A percentile compares a stretch with the other conserved stretches of the same genome.
phyloP scores from a whole-genome alignment of 805 yeast genomes.

The Scheffersomyces ergatensis region DNA sequence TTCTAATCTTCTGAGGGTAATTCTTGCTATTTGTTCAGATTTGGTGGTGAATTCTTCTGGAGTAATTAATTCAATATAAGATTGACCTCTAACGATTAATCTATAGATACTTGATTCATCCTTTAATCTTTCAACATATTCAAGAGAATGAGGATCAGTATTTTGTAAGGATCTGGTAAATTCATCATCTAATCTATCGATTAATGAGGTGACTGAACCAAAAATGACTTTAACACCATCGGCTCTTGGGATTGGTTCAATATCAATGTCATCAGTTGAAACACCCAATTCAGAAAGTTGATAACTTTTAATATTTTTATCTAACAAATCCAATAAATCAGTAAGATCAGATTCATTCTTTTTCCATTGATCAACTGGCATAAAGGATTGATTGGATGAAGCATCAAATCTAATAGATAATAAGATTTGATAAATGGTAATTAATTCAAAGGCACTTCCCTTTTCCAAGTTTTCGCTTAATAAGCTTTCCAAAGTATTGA shows the following conservation, averaged over 20 bases:
- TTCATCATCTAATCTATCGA: slow-evolving; percentile 95
- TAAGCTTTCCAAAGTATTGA: slow-evolving; percentile 64
- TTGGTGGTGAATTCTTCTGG: slow-evolving; percentile 37
- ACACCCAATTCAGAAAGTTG: slow-evolving; percentile 75
- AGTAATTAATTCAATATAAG: slow-evolving; percentile 70
- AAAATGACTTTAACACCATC: slow-evolving; percentile 69
- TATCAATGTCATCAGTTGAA: slow-evolving; percentile 67
- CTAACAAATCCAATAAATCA: slow-evolving; percentile 65
- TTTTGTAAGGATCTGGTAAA: slow-evolving; percentile 81
- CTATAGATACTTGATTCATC: slow-evolving; percentile 80
- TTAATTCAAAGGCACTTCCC: slow-evolving; percentile 64
- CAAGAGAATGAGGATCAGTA: slow-evolving; percentile 93
- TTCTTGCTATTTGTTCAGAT: slow-evolving; percentile 61
- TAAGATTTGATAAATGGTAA: slow-evolving; percentile 74
- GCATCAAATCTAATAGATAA: slow-evolving; percentile 88
- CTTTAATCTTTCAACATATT: slow-evolving; percentile 84
- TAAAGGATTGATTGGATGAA: slow-evolving; percentile 59
- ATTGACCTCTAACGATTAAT: slow-evolving; percentile 78
- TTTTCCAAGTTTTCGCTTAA: slow-evolving; percentile 28
- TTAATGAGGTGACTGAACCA: slow-evolving; percentile 82
- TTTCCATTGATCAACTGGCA: slow-evolving; percentile 83
- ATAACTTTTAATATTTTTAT: slow-evolving; percentile 52
- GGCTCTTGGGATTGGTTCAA: slow-evolving; percentile 57
- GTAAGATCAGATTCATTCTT: slow-evolving; percentile 61
- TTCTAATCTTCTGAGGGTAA: slow-evolving; percentile 80